phyloP scores from a whole-genome alignment of 805 yeast species.

The Nematodospora valgi region DNA sequence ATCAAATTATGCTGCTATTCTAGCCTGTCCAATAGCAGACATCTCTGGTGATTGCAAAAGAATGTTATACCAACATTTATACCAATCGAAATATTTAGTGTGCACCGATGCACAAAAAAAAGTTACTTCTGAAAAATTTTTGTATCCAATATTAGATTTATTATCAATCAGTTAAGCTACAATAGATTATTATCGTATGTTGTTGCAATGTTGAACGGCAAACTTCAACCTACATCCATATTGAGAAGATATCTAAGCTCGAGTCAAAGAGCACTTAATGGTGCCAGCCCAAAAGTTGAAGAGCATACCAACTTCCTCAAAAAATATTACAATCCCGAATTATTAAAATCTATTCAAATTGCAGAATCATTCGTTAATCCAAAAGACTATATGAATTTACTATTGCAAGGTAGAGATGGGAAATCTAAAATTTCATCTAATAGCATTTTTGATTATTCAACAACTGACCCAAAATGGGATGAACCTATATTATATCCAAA shows the following conservation, averaged over 20 bases:
- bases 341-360: conserved; percentile 74
- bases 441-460: conserved; percentile 66
- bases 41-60: too few relatives aligned
- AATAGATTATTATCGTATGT: too few relatives aligned
- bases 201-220: too few relatives aligned
- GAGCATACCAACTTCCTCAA: conserved; percentile 55
- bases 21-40: too few relatives aligned
- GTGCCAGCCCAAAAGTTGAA: conserved; percentile 15
- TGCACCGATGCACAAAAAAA: too few relatives aligned
- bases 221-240: conserved; percentile 1
- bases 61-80: too few relatives aligned
- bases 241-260: conserved; percentile 6
- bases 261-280: not conserved
- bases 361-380: conserved; percentile 78
- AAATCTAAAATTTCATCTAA: conserved; percentile 47
- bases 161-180: too few relatives aligned
- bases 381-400: conserved; percentile 45
- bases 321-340: conserved; percentile 78
- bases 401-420: conserved; percentile 27
- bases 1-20: too few relatives aligned
- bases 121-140: conserved; percentile 3
- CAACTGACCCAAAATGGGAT: conserved; percentile 76
- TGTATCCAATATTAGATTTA: not conserved
- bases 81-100: too few relatives aligned
- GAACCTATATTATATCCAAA: conserved; percentile 49